These are phyloP conservation scores for Colletotrichum phormii DNA, from an alignment of 2,329 filamentous ascomycete genomes.

Conservation along the genomic window DNA sequence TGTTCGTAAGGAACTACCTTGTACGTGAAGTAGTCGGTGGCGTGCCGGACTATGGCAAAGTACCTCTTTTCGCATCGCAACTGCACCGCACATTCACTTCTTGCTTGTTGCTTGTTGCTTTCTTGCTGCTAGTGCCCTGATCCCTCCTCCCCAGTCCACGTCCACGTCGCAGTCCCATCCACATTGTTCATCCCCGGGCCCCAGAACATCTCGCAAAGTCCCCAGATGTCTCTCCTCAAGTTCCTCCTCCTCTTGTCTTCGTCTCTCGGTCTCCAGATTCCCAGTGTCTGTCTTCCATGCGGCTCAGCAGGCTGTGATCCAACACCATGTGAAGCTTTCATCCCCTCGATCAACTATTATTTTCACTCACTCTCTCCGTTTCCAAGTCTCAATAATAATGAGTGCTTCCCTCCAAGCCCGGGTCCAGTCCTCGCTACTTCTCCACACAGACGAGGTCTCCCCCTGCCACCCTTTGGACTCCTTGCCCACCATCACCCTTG, in stretches of 20 bases:
- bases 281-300: neutral
- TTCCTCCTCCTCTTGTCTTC: neutral
- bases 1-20: conserved; percentile 17
- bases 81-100: conserved; percentile 9
- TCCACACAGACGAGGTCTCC: conserved; percentile 2
- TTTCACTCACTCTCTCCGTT: neutral
- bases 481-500: conserved; percentile 32
- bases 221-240: neutral
- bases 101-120: neutral
- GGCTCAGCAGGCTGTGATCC: neutral
- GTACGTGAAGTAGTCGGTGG: conserved; percentile 26
- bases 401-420: neutral
- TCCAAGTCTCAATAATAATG: neutral
- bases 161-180: neutral
- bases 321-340: neutral
- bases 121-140: conserved; percentile 7
- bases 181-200: neutral
- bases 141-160: conserved; percentile 15
- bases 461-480: neutral
- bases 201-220: neutral
- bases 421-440: neutral
- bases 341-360: neutral
- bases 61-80: conserved; percentile 25
- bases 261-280: neutral
- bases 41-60: conserved; percentile 27